Base-by-base conservation (phyloP, 164 flowering plant species). In the Stephania yunnanensis region DNA sequence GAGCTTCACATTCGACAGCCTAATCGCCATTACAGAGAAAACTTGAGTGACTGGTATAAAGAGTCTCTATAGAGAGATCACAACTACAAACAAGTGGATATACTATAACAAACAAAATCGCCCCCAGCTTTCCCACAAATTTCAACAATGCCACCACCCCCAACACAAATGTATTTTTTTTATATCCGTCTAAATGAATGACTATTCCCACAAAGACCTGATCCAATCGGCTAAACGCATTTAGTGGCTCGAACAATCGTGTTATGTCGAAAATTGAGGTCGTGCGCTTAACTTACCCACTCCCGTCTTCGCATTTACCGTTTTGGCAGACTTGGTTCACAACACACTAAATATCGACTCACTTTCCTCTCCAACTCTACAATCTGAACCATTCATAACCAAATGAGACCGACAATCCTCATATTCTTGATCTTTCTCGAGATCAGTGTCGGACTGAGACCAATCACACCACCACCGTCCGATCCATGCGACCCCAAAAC, bases 401-500 rank as follows among this genome's bases (percentile, higher is more conserved):
- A 17, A 55, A 61, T 44, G 69, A 58, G 46, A 74, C 71, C 31
- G 9, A 29, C 71, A 17, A 17, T 19, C 69, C 25, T 68, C 64
- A 67, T 68, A 53, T 15, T 55, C 17, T 11, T 55, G 63, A 10
- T 19, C 22, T 45, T 22, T 46, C 46, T 78, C 45, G 2, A 11
- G 50, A 20, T 64, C 10, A 52, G 61, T 15, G 20, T 30, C 29
- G 65, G 75, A 48, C 74, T 55, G 10, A 77, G 70, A 13, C 22
- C 76, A 6, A 71, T 73, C 31, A 13, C 66, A 17, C 10, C 72
- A 6, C 11, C 72, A 9, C 7, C 72, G 5, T 8, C 72, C 7
- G 82, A 81, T 52, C 84, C 86, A 31, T 86, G 87, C 69, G 78
- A 83, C 81, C 81, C 70, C 9, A 45, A 29, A 61, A 71, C 77